These are phyloP conservation scores for Aureobasidium sp. DNA, from an alignment of 2,329 filamentous ascomycete genomes.

Conservation along the genomic window DNA sequence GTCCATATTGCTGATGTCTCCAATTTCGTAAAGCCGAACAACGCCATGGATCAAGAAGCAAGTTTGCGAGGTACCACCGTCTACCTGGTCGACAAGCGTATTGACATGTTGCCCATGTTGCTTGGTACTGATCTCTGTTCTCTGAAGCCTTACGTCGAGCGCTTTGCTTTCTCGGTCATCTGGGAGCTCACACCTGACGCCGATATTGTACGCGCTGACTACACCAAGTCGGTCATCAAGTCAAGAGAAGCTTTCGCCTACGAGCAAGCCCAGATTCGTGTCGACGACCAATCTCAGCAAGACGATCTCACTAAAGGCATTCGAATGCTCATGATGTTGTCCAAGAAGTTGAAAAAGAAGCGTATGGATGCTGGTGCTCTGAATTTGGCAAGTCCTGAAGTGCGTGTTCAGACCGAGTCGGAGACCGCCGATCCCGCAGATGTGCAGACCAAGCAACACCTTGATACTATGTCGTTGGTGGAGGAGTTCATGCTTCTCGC, in stretches of 20 bases:
- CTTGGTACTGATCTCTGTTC: slow-evolving; percentile 95
- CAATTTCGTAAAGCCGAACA: slow-evolving; percentile 94
- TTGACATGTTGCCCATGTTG: slow-evolving; percentile 97
- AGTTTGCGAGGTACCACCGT: slow-evolving; percentile 92
- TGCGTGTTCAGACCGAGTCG: slow-evolving; percentile 88
- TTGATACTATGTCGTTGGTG: slow-evolving; percentile 94
- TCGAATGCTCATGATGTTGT: slow-evolving; percentile 75
- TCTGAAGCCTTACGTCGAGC: slow-evolving; percentile 94
- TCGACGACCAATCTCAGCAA: slow-evolving; percentile 79
- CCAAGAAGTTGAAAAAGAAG: slow-evolving; percentile 88
- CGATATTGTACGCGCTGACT: slow-evolving; percentile 74
- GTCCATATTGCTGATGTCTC: slow-evolving; percentile 99
- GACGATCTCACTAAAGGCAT: slow-evolving; percentile 88
- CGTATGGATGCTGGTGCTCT: slow-evolving; percentile 93
- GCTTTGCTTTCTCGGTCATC: slow-evolving; percentile 43
- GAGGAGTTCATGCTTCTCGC: slow-evolving; percentile 99
- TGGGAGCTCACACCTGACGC: slow-evolving; percentile 82
- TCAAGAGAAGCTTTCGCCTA: slow-evolving; percentile 97
- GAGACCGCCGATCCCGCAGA: slow-evolving; percentile 95
- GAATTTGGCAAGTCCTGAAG: slow-evolving; percentile 94
- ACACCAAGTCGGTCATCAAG: slow-evolving; percentile 96
- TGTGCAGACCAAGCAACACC: slow-evolving; percentile 86
- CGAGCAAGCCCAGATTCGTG: slow-evolving; percentile 87
- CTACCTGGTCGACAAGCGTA: slow-evolving; percentile 96
- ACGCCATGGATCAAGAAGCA: slow-evolving; percentile 93